Base-by-base conservation (phyloP, 768 basidiomycete species). In the Suillus ampliporus region DNA sequence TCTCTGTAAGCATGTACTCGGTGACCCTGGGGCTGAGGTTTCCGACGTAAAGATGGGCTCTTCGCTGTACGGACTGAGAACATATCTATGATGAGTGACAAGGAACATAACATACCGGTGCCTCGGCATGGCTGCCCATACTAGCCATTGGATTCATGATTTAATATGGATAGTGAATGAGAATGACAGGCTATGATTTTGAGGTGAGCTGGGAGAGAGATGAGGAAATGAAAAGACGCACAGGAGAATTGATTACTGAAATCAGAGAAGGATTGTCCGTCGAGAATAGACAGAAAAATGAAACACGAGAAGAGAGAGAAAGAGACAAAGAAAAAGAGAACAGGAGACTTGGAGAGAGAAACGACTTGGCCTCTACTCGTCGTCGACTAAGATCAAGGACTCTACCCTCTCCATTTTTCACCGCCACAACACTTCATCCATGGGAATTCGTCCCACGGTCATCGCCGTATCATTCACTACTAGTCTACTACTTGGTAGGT, bases 1-100 rank as follows among this genome's bases (percentile, higher is more conserved):
- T 96, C 78, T 99, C 97, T 48, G 94, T 95, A 74, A 99, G 89
- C 93, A 99, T 99, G 81, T 95, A 97, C 82, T 99, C 97, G 59
- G 96, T 99, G 58, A 99, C 97, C 50, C 97, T 88, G 67, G 97
- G 95, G 73, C 92, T 95, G 76, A 99, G 84, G 79, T 99, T 99
- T 65, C 97, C 97, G 77, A 99, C 94, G 77, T 99, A 99, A 70
- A 99, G 90, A 83, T 99, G 97, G 68, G 97, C 96, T 69, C 95
- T 87, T 77, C 92, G 86, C 91, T 93, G 77, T 57, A 60, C 68
- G 61, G 63, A 47, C 50, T 58, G 61, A 68, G 68, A 65, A 60
- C 28, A 61, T 61, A 37, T 40, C 15, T 4, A 19, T 5, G 37
- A 31, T n/a, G n/a, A n/a, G n/a, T n/a, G n/a, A 34, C 34, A 28